These are phyloP conservation scores for Trypanosoma caninum DNA, from an alignment of 208 protist species.

Conservation along the genomic window DNA sequence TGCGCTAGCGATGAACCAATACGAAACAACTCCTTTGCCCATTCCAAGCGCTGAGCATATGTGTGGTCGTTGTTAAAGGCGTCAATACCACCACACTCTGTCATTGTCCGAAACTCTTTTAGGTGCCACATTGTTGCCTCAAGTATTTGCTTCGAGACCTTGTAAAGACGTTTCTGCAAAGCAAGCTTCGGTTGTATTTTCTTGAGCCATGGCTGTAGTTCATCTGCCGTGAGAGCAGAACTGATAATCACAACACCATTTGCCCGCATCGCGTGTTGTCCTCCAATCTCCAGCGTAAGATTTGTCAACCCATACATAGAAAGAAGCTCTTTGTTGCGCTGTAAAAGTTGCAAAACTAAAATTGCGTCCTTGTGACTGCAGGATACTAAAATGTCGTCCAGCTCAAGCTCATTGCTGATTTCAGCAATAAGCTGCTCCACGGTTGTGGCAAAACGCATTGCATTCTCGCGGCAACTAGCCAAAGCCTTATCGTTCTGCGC, in stretches of 20 bases:
- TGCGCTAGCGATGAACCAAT: slow-evolving; percentile 68
- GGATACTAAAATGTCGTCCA: slow-evolving; percentile 91
- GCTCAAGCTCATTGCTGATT: slow-evolving; percentile 58
- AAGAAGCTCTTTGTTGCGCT: slow-evolving; percentile 76
- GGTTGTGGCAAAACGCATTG: slow-evolving; percentile 49
- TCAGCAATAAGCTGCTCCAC: slow-evolving; percentile 82
- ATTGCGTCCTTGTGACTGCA: slow-evolving; percentile 78
- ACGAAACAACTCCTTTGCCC: slow-evolving; percentile 87
- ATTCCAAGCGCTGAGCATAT: slow-evolving; percentile 84
- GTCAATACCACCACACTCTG: slow-evolving; percentile 78
- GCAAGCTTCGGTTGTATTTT: slow-evolving; percentile 65
- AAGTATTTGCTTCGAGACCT: slow-evolving; percentile 80
- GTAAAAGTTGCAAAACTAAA: slow-evolving; percentile 57
- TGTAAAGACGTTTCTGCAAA: slow-evolving; percentile 82
- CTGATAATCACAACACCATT: slow-evolving; percentile 89
- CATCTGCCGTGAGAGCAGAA: slow-evolving; percentile 34
- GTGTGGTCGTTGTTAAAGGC: slow-evolving; percentile 88
- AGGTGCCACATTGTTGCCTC: slow-evolving; percentile 90
- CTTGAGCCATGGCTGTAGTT: slow-evolving; percentile 70
- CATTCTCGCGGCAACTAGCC: slow-evolving; percentile 36
- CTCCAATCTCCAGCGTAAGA: slow-evolving; percentile 81
- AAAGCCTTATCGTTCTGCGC: slow-evolving; percentile 68
- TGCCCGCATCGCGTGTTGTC: slow-evolving; percentile 67
- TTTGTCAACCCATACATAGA: slow-evolving; percentile 60
- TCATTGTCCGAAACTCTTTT: slow-evolving; percentile 79